Percentiles rank a stretch among this genome's conserved stretches.
Conservation (phyloP, 495 filamentous ascomycete species). For the Aspergillus conjunctus region DNA sequence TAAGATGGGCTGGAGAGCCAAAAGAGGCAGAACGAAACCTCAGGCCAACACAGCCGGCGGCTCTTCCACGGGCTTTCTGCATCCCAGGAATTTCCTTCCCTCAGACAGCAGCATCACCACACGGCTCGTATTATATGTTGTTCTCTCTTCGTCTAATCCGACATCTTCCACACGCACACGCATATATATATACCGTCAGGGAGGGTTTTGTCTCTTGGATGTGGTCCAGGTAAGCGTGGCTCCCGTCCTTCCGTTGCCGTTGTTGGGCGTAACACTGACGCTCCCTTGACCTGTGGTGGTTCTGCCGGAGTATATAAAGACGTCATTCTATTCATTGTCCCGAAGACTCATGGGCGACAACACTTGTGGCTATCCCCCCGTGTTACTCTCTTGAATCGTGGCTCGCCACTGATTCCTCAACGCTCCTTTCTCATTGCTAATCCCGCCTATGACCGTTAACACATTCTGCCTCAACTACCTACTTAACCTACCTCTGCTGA, state of each 20-base stretch:
- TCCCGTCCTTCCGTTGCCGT: conserved; percentile 17
- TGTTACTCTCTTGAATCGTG: conserved; percentile 14
- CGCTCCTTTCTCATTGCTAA: conserved; percentile 14
- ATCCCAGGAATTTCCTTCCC: conserved; percentile 15
- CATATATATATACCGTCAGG: conserved; percentile 14
- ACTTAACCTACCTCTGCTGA: not conserved
- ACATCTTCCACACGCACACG: not conserved
- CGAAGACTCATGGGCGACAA: conserved; percentile 16
- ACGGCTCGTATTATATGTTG: not conserved
- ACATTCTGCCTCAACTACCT: not conserved
- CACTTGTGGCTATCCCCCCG: not conserved
- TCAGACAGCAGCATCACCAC: conserved; percentile 9
- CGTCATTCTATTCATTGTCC: conserved; percentile 13
- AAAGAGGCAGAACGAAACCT: conserved; percentile 24
- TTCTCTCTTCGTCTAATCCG: not conserved
- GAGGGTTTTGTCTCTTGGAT: conserved; percentile 8
- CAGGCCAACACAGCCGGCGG: conserved; percentile 19
- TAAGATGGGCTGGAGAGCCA: conserved; percentile 34
- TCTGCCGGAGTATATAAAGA: conserved; percentile 19
- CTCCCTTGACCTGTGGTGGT: conserved; percentile 22
- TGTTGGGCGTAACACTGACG: conserved; percentile 23
- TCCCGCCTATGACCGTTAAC: not conserved
- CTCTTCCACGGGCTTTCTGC: conserved; percentile 19
- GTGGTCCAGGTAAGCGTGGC: conserved; percentile 25
- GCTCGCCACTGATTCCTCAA: conserved; percentile 10